Percentiles rank a stretch among this genome's conserved stretches.
phyloP scores from a whole-genome alignment of 2,329 filamentous ascomycete genomes.

The Colletotrichum camelliae region DNA sequence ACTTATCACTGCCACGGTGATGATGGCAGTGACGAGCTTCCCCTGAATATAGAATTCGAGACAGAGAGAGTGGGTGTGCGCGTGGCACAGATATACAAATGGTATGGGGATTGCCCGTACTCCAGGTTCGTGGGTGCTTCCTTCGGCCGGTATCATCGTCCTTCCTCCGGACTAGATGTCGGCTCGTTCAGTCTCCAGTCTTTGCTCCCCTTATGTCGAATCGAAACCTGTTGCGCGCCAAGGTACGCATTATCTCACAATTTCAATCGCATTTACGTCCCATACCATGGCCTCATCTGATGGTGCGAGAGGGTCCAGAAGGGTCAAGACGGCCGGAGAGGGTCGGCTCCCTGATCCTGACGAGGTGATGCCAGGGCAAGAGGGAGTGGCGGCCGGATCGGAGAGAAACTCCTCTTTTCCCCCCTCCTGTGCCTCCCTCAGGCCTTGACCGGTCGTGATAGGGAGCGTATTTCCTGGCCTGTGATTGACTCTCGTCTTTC shows the following conservation, averaged over 20 bases:
- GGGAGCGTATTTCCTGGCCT: background rate
- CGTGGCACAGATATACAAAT: background rate
- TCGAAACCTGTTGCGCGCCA: background rate
- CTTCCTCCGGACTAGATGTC: background rate
- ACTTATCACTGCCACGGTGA: background rate
- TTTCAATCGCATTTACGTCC: background rate
- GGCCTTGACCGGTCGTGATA: constrained; percentile 16
- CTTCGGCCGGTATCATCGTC: background rate
- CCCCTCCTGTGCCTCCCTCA: background rate
- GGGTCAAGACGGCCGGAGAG: background rate
- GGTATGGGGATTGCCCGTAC: background rate
- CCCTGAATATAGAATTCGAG: background rate
- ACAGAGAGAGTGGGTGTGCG: background rate
- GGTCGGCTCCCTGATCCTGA: background rate
- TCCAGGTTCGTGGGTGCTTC: background rate
- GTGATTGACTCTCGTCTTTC: constrained; percentile 2
- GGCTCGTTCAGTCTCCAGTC: background rate
- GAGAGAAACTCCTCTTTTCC: background rate
- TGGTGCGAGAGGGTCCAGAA: background rate
- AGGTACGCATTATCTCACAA: background rate
- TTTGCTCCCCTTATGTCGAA: background rate
- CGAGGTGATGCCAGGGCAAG: background rate
- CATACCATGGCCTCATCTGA: background rate
- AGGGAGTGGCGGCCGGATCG: background rate
- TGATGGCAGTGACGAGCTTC: background rate